These are phyloP conservation scores for Cocos nucifera DNA, from an alignment of 176 grass and related monocot genomes.

Conservation along the genomic window DNA sequence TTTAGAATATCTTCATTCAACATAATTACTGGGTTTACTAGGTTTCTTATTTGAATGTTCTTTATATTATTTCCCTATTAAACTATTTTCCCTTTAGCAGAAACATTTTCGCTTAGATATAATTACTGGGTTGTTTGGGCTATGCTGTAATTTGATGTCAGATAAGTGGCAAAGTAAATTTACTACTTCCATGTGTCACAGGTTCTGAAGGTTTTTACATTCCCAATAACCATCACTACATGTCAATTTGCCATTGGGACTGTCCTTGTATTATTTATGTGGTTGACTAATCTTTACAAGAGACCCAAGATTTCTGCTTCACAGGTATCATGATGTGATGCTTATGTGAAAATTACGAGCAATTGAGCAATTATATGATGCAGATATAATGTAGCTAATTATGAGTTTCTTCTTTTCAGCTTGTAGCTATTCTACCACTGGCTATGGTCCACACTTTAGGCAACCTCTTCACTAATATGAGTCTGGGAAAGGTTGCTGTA, in stretches of 20 bases:
- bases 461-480: slow-evolving; percentile 72
- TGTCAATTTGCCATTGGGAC: slow-evolving; percentile 52
- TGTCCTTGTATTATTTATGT: slow-evolving; percentile 28
- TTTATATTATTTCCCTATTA: no score
- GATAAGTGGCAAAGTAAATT: neutral
- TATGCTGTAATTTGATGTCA: neutral
- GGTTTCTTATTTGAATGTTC: no score
- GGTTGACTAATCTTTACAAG: slow-evolving; percentile 42
- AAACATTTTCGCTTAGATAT: no score
- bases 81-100: no score
- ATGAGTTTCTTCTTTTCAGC: slow-evolving; percentile 22
- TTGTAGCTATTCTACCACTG: slow-evolving; percentile 48
- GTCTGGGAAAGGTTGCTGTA: slow-evolving; percentile 59
- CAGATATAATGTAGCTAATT: no score
- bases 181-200: slow-evolving; percentile 14
- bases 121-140: no score
- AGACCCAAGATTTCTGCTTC: slow-evolving; percentile 54
- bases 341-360: slow-evolving; percentile 4
- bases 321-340: slow-evolving; percentile 35
- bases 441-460: slow-evolving; percentile 66
- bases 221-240: slow-evolving; percentile 48
- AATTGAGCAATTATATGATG: no score
- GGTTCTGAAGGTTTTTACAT: slow-evolving; percentile 69
- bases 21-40: no score
- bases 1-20: no score